Base-by-base conservation (phyloP, 345 rosid genomes). In the Cardamine resedifolia region DNA sequence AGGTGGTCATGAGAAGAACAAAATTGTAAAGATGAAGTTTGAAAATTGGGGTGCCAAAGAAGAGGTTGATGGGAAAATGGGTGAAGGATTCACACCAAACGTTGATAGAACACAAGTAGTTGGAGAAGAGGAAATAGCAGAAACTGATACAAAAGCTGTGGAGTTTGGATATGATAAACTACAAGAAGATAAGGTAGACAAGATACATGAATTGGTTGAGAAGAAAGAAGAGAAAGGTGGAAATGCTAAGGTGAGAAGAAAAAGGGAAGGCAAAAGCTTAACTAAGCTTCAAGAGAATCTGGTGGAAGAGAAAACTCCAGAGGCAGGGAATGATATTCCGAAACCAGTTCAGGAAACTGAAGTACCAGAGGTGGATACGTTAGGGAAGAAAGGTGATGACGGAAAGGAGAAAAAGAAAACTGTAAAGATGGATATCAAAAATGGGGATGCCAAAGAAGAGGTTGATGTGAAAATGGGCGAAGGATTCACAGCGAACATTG, bases 301-400 rank as follows among this genome's bases (percentile, higher is more conserved):
- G 47, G 66, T 33, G 38, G 44, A 34, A 48, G 73, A 50, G 62
- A 7, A 49, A 50, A 49, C 12, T 20, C 44, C 41, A 56, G 20
- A n/a, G 61, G 60, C 53, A 56, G 6, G 39, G 30, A 19, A 44
- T 28, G 33, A 15, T 11, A 61, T 8, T 70, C 38, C 6, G 1
- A 61, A 52, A 60, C 51, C 60, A 61, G 53, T 8, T 50, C 58
- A 58, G 16, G 74, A 58, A 15, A 68, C 23, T 55, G 28, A 26
- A 53, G 59, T 7, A 30, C 56, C 56, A 44, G 14, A 68, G 28
- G 58, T 31, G 66, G 66, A 21, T 18, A 33, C 20, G 19, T 38
- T 14, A 12, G 47, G 9, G 44, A 51, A 20, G 12, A 58, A 6
- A 34, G 3, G 5, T 20, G 44, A 57, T 57, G 4, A 47, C 19